These are phyloP conservation scores for Colletotrichum sidae DNA, from an alignment of 2,329 filamentous ascomycete genomes.

Conservation along the genomic window DNA sequence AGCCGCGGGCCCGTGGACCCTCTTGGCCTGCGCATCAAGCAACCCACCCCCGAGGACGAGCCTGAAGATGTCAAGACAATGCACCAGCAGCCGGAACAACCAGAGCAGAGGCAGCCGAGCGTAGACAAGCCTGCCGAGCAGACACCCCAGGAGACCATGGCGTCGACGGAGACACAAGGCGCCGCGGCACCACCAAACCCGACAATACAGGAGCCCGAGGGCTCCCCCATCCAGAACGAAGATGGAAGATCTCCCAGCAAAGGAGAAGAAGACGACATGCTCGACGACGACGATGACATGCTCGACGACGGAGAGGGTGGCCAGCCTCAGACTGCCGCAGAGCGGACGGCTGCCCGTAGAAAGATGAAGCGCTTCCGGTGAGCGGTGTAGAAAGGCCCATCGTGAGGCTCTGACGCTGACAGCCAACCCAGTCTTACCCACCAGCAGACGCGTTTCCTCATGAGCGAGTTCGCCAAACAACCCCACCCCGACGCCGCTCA, in stretches of 20 bases:
- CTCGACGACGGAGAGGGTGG: conserved; percentile 60
- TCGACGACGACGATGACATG: conserved; percentile 71
- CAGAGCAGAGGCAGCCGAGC: conserved; percentile 46
- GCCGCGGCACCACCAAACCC: conserved; percentile 54
- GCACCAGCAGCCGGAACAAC: conserved; percentile 30
- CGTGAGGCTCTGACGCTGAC: conserved; percentile 46
- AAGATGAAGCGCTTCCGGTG: conserved; percentile 87
- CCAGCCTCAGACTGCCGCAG: conserved; percentile 65
- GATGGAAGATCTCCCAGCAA: conserved; percentile 46
- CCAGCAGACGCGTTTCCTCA: conserved; percentile 95
- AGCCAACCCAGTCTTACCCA: conserved; percentile 78
- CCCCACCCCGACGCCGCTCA: conserved; percentile 94
- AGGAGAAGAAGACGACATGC: conserved; percentile 63
- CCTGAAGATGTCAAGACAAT: conserved; percentile 48
- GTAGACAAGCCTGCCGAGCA: conserved; percentile 51
- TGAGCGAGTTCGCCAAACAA: conserved; percentile 97
- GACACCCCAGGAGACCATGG: conserved; percentile 52
- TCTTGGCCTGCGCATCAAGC: conserved; percentile 55
- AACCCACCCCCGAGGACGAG: conserved; percentile 52
- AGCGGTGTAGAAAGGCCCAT: conserved; percentile 40
- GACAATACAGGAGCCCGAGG: conserved; percentile 49
- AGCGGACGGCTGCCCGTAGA: conserved; percentile 66
- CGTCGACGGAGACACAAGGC: conserved; percentile 52
- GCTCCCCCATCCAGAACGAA: conserved; percentile 49
- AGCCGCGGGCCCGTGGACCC: conserved; percentile 54